These are phyloP conservation scores for Dothistroma pini DNA, from an alignment of 2,329 filamentous ascomycete species.

Conservation along the genomic window DNA sequence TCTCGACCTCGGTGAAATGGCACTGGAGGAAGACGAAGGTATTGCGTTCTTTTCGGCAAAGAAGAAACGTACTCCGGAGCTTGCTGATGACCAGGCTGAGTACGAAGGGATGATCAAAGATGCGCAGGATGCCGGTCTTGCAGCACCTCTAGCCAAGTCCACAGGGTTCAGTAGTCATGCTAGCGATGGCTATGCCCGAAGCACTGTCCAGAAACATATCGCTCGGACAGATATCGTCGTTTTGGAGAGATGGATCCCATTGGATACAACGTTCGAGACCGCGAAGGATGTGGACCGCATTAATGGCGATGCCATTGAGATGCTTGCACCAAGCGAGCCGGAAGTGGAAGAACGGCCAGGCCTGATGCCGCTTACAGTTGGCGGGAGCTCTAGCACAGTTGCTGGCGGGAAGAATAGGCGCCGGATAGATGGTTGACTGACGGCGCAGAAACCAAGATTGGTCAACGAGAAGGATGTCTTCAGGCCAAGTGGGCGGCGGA, in stretches of 20 bases:
- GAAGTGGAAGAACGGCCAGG: not conserved
- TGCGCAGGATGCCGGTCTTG: not conserved
- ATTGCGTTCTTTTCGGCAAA: not conserved
- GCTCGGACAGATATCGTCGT: not conserved
- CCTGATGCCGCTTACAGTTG: not conserved
- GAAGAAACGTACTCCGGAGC: not conserved
- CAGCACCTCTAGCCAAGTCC: not conserved
- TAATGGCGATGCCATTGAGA: not conserved
- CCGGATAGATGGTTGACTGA: not conserved
- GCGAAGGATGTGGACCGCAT: not conserved
- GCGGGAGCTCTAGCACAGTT: not conserved
- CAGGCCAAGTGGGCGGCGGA: not conserved
- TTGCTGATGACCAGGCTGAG: not conserved
- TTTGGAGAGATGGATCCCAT: not conserved
- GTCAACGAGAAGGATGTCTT: not conserved
- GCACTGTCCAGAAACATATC: not conserved
- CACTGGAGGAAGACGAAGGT: too few species aligned
- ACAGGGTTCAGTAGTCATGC: not conserved
- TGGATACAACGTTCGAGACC: not conserved
- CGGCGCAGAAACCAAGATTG: not conserved
- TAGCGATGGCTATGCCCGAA: not conserved
- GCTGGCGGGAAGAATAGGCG: not conserved
- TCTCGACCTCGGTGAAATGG: too few species aligned
- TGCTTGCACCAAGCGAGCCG: not conserved
- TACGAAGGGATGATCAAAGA: not conserved